phyloP scores from a whole-genome alignment of 1,284 basidiomycete species.

The Lignosus rhinocerotis region DNA sequence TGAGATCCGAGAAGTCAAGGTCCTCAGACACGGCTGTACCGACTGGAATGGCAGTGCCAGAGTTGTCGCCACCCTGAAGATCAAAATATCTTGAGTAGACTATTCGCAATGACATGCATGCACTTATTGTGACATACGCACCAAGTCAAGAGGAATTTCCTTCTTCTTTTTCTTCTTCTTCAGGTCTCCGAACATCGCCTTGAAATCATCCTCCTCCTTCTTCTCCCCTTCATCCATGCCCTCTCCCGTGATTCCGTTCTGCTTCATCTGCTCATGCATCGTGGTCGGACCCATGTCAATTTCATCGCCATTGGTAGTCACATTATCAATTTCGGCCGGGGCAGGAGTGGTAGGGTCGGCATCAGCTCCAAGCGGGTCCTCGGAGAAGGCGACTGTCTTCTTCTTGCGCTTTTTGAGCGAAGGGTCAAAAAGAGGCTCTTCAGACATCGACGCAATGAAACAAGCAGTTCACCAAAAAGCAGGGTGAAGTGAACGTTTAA shows the following conservation, averaged over 20 bases:
- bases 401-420: slow-evolving; percentile 86
- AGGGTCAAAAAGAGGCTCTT: slow-evolving; percentile 81
- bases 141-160: slow-evolving; percentile 83
- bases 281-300: slow-evolving; percentile 76
- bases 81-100: neutral
- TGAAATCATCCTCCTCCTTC: slow-evolving; percentile 71
- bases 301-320: slow-evolving; percentile 63
- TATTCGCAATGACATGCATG: neutral
- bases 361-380: slow-evolving; percentile 81
- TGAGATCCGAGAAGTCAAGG: slow-evolving; percentile 82
- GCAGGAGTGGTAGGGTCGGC: slow-evolving; percentile 79
- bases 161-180: slow-evolving; percentile 96
- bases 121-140: slow-evolving; percentile 52
- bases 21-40: slow-evolving; percentile 54
- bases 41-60: slow-evolving; percentile 62
- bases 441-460: slow-evolving; percentile 42
- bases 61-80: slow-evolving; percentile 56
- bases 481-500: slow-evolving; percentile 20
- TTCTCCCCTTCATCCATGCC: slow-evolving; percentile 40
- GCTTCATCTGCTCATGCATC: slow-evolving; percentile 72
- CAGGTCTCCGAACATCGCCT: slow-evolving; percentile 83
- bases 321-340: slow-evolving; percentile 66
- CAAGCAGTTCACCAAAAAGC: neutral
- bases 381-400: slow-evolving; percentile 80
- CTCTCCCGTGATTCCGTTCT: slow-evolving; percentile 39